Conservation (phyloP, 441 rosid species). For the Biscutella laevigata region DNA sequence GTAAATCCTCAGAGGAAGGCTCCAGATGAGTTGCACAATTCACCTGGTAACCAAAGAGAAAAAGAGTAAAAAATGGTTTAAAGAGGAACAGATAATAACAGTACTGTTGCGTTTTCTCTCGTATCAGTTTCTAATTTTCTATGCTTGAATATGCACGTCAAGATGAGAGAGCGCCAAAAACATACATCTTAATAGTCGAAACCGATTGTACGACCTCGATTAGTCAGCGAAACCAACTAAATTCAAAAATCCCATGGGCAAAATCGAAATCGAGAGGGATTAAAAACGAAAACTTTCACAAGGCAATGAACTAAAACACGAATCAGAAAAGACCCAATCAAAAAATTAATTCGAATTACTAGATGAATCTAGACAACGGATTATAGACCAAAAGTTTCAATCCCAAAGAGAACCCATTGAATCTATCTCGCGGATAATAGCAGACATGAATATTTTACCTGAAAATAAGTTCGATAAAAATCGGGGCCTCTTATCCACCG, state of each 20-base stretch:
- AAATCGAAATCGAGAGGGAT: background rate
- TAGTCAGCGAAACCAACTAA: background rate
- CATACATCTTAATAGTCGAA: background rate
- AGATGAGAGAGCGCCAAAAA: background rate
- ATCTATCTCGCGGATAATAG: background rate
- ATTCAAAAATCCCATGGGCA: background rate
- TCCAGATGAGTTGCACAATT: background rate
- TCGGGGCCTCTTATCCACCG: background rate
- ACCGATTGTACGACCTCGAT: background rate
- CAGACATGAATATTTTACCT: conserved; percentile 7
- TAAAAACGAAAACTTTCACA: background rate
- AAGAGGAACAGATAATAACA: too few relatives aligned
- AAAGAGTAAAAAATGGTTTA: background rate
- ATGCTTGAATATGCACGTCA: background rate
- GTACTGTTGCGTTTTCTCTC: background rate
- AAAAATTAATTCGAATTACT: background rate
- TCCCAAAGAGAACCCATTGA: background rate
- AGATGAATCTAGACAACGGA: background rate
- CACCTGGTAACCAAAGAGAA: background rate
- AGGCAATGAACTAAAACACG: background rate
- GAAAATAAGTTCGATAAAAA: background rate
- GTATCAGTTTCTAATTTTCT: background rate
- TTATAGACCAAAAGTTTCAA: background rate
- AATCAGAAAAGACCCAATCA: background rate
- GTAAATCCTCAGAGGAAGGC: background rate